Conservation (phyloP, 306 rosid species). For the Cicer arietinum region DNA sequence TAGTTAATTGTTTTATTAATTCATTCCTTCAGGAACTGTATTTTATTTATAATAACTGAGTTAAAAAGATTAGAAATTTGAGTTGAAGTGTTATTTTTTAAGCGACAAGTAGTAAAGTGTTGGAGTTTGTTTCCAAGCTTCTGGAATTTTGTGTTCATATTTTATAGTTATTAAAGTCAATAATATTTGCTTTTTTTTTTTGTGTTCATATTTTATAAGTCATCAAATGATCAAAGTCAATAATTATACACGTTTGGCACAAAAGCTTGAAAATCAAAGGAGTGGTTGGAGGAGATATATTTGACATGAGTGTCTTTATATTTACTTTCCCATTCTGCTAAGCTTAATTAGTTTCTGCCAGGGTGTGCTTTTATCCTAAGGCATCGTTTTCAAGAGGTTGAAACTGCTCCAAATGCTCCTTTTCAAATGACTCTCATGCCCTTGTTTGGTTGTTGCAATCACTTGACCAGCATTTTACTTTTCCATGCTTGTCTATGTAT, state of each 20-base stretch:
- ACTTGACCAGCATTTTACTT: slow-evolving; percentile 37
- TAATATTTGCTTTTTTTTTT: not conserved
- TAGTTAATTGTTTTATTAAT: slow-evolving; percentile 36
- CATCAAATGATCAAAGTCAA: slow-evolving; percentile 17
- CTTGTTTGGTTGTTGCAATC: slow-evolving; percentile 43
- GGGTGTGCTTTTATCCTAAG: slow-evolving; percentile 32
- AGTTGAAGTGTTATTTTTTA: not conserved
- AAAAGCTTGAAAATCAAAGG: slow-evolving; percentile 32
- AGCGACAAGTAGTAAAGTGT: no score
- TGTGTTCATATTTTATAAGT: slow-evolving; percentile 8
- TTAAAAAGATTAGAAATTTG: not conserved
- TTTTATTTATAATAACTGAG: not conserved
- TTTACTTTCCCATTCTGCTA: slow-evolving; percentile 40
- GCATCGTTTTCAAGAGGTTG: slow-evolving; percentile 42
- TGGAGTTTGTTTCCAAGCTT: slow-evolving; percentile 17
- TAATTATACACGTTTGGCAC: slow-evolving; percentile 27
- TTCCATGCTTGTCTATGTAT: slow-evolving; percentile 32
- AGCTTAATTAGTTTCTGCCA: slow-evolving; percentile 28
- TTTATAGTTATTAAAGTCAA: slow-evolving; percentile 27
- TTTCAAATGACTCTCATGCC: slow-evolving; percentile 33
- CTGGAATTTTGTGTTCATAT: not conserved
- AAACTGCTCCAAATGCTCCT: slow-evolving; percentile 43
- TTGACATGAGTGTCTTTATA: not conserved
- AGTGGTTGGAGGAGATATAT: slow-evolving; percentile 23
- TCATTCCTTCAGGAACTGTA: not conserved